Evolutionary conservation across 2,329 filamentous ascomycete genomes (phyloP), one percentile per base, ranked within the genome.

Genomic region (Monilinia aucupariae): DNA sequence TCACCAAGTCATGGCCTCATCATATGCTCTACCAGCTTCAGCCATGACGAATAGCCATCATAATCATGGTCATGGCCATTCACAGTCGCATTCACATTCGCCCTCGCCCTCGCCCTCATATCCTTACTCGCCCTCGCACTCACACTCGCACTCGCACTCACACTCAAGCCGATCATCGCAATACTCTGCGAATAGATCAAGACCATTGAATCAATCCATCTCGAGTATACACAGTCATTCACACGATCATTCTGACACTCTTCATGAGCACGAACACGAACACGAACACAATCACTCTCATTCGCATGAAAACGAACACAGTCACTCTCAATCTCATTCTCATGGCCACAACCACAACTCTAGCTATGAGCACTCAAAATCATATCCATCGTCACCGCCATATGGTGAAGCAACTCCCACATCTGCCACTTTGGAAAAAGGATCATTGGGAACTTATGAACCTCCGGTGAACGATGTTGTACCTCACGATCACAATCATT

Each of bases 41-140:
- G 68, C 72, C 48, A 71, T 73, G 45, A 70, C 70, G 54, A 68
- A 73, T 63, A 68, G 67, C 51, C 72, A 74, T 59, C 63, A 64
- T 53, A 41, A 41, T 7, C 54, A 72, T 67, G 68, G 62, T 15
- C 76, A 77, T 64, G 37, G 12, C 15, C 37, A 39, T 39, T 15
- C 12, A 15, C 37, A 13, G 13, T 39, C 37, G 5, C 37, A 13
- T 4, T 39, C n/a, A n/a, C n/a, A 10, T 66, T 68, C 72, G 15
- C 75, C 77, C 61, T 69, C 72, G 32, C 74, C 76, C 64, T 75
- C 77, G 37, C 72, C 75, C 66, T 71, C 71, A n/a, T n/a, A n/a
- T n/a, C 37, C 13, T 4, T 39, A 10, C 66, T 68, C 72, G 15
- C 75, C 77, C 61, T 69, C 72, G 32, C 74, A 77, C 64, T 75